These are phyloP conservation scores for Populus simonii DNA, from an alignment of 345 rosid genomes.

Conservation along the genomic window DNA sequence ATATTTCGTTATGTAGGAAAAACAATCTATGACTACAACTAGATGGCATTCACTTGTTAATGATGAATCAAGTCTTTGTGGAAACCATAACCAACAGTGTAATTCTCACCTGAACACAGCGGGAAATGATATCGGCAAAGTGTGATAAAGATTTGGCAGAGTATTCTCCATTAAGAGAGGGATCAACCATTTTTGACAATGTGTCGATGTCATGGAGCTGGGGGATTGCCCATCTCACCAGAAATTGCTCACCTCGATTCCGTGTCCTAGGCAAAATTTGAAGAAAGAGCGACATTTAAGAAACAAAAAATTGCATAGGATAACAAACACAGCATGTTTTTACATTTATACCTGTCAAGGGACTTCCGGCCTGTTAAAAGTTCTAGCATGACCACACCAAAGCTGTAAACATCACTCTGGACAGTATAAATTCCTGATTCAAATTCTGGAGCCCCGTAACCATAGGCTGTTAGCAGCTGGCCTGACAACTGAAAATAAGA, in stretches of 20 bases:
- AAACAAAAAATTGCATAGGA: neutral
- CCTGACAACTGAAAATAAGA: slow-evolving; percentile 75
- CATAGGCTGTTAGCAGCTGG: slow-evolving; percentile 68
- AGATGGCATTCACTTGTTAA: neutral
- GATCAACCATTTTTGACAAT: slow-evolving; percentile 93
- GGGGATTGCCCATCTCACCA: slow-evolving; percentile 96
- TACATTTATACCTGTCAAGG: slow-evolving; percentile 58
- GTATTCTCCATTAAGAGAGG: slow-evolving; percentile 70
- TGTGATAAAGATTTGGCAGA: slow-evolving; percentile 86
- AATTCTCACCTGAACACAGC: slow-evolving; percentile 82
- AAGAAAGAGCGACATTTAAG: neutral
- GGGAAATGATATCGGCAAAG: slow-evolving; percentile 87
- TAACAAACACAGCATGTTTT: neutral
- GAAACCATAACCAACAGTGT: neutral
- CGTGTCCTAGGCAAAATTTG: slow-evolving; percentile 45
- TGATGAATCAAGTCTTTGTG: neutral
- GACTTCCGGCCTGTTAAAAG: slow-evolving; percentile 91
- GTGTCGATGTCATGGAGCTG: slow-evolving; percentile 95
- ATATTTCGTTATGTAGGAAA: neutral
- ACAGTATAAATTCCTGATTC: slow-evolving; percentile 85
- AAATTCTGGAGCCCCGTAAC: slow-evolving; percentile 96
- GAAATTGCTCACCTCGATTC: slow-evolving; percentile 76
- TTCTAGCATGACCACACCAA: slow-evolving; percentile 97
- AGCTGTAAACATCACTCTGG: slow-evolving; percentile 92
- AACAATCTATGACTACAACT: neutral